Conservation (phyloP, 768 basidiomycete genomes). For the Hygrocybe coccinea region DNA sequence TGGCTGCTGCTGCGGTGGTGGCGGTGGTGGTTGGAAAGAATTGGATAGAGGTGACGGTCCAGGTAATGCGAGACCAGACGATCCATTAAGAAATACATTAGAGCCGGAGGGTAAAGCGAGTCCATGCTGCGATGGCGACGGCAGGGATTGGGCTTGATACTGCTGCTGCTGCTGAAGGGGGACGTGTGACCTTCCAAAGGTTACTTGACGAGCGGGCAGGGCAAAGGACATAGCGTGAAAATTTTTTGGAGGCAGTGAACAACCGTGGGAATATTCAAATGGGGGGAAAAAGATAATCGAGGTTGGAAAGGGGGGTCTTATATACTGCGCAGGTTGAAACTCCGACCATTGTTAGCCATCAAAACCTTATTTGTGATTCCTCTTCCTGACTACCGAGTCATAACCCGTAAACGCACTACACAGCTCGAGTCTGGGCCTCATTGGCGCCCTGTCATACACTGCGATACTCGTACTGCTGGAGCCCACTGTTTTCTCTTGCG, state of each 20-base stretch:
- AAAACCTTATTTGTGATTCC: background rate
- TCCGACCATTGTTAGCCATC: constrained; percentile 28
- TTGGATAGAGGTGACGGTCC: constrained; percentile 57
- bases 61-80: constrained; percentile 40
- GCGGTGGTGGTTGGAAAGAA: constrained; percentile 41
- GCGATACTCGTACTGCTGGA: too few relatives aligned
- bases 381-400: background rate
- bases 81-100: constrained; percentile 42
- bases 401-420: too few relatives aligned
- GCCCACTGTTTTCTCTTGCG: too few relatives aligned
- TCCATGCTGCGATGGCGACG: constrained; percentile 36
- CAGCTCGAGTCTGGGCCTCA: too few relatives aligned
- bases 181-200: constrained; percentile 62
- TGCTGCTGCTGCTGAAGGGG: constrained; percentile 37
- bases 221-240: constrained; percentile 50
- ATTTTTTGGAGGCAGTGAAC: constrained; percentile 20
- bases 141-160: constrained; percentile 44
- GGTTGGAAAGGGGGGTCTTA: constrained; percentile 32
- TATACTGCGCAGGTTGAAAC: constrained; percentile 45
- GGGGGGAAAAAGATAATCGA: constrained; percentile 30
- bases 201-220: constrained; percentile 73
- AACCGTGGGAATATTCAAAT: constrained; percentile 40
- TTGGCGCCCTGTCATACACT: too few relatives aligned
- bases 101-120: constrained; percentile 55
- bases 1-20: constrained; percentile 19